These are phyloP conservation scores for Sugiyamaella americana DNA, from an alignment of 805 yeast genomes.

Conservation along the genomic window DNA sequence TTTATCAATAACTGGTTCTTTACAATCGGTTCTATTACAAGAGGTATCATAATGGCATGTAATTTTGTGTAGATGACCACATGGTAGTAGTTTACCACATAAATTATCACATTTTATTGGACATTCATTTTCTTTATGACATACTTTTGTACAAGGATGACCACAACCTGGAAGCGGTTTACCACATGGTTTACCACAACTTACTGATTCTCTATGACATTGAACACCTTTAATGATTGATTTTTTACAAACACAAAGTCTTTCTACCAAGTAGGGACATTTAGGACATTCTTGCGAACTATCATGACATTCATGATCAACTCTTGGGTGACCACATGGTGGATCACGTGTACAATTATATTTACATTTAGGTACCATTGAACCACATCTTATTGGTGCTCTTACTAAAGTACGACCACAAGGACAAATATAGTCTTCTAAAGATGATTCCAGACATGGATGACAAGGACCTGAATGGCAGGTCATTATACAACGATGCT, in stretches of 20 bases:
- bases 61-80: constrained; percentile 63
- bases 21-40: constrained; percentile 26
- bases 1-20: constrained; percentile 40
- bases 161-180: constrained; percentile 41
- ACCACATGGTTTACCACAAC: constrained; percentile 65
- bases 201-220: constrained; percentile 62
- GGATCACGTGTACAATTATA: constrained; percentile 54
- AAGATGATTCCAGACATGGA: constrained; percentile 74
- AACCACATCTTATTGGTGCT: constrained; percentile 86
- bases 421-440: constrained; percentile 69
- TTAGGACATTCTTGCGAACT: constrained; percentile 61
- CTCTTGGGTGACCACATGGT: constrained; percentile 65
- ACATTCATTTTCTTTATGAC: constrained; percentile 61
- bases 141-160: constrained; percentile 47
- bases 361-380: constrained; percentile 55
- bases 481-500: constrained; percentile 59
- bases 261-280: constrained; percentile 52
- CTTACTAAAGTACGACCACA: constrained; percentile 73
- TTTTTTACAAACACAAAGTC: constrained; percentile 59
- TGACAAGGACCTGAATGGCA: constrained; percentile 80
- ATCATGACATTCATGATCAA: constrained; percentile 69
- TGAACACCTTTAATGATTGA: constrained; percentile 51
- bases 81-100: constrained; percentile 50
- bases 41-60: constrained; percentile 60
- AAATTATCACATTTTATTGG: constrained; percentile 48